These are phyloP conservation scores for Sporothrix schenckii DNA, from an alignment of 2,329 filamentous ascomycete species.

Conservation along the genomic window DNA sequence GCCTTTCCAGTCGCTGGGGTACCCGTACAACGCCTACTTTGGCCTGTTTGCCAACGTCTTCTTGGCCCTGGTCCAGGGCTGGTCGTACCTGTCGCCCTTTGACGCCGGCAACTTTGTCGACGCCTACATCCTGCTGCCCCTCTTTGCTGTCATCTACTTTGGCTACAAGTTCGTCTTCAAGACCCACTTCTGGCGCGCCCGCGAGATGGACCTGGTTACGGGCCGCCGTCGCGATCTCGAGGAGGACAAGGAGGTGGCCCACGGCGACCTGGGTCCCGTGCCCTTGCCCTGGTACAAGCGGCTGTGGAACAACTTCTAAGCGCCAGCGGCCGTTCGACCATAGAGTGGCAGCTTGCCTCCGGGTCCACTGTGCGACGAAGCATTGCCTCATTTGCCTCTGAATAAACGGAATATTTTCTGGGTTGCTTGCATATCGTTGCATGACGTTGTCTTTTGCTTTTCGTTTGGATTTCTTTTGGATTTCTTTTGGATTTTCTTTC, in stretches of 20 bases:
- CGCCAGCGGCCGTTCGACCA: neutral
- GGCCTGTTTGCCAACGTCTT: conserved; percentile 61
- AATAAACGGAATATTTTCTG: too few relatives aligned
- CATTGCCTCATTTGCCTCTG: neutral
- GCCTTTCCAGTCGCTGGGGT: conserved; percentile 58
- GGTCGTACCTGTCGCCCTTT: conserved; percentile 63
- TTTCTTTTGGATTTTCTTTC: neutral
- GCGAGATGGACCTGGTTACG: conserved; percentile 60
- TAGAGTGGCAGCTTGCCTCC: neutral
- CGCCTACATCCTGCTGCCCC: conserved; percentile 63
- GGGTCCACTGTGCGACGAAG: too few relatives aligned
- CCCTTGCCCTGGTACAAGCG: conserved; percentile 50
- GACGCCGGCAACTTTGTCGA: conserved; percentile 63
- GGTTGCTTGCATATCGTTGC: neutral
- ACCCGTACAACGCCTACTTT: conserved; percentile 63
- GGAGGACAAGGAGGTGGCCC: conserved; percentile 45
- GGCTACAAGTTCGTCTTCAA: conserved; percentile 59
- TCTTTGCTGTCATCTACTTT: conserved; percentile 62
- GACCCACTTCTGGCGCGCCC: conserved; percentile 54
- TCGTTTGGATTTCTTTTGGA: neutral
- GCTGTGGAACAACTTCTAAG: conserved; percentile 48
- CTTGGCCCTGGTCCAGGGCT: conserved; percentile 63
- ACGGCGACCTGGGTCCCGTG: conserved; percentile 37
- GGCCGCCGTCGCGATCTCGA: conserved; percentile 61
- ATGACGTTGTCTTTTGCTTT: neutral